These are phyloP conservation scores for Bacterosira constricta DNA, from an alignment of 108 stramenopile genomes.

Conservation along the genomic window DNA sequence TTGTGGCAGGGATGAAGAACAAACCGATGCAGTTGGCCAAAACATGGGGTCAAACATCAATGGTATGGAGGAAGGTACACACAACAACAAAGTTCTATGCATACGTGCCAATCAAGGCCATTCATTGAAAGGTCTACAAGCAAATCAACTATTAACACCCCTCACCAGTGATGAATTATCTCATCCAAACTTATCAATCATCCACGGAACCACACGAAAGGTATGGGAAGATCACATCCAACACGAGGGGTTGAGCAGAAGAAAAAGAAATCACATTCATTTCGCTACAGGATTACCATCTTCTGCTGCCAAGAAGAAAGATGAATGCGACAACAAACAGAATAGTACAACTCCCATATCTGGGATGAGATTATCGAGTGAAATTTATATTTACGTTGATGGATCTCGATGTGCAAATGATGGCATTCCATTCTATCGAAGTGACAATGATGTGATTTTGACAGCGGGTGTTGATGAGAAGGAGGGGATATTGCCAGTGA, in stretches of 20 bases:
- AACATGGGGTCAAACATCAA: no score
- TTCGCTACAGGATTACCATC: conserved; percentile 74
- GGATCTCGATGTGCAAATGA: conserved; percentile 62
- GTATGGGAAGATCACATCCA: conserved; percentile 68
- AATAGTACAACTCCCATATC: conserved; percentile 60
- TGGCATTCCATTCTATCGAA: conserved; percentile 65
- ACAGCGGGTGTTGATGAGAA: conserved; percentile 64
- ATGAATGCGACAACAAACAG: conserved; percentile 11
- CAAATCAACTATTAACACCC: conserved; percentile 54
- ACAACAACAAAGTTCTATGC: conserved; percentile 50
- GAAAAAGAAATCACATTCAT: conserved; percentile 85
- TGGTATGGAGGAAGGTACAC: neutral
- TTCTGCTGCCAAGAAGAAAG: neutral
- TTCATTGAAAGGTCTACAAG: conserved; percentile 56
- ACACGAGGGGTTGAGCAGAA: conserved; percentile 63
- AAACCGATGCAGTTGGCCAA: no score
- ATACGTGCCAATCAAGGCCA: conserved; percentile 91
- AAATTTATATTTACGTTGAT: conserved; percentile 75
- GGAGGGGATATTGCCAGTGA: conserved; percentile 67
- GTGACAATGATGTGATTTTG: conserved; percentile 79
- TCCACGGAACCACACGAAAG: conserved; percentile 76
- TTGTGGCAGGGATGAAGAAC: conserved; percentile 15
- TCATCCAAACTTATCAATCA: conserved; percentile 31
- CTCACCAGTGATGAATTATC: conserved; percentile 57
- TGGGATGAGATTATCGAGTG: conserved; percentile 72